These are phyloP conservation scores for Ligustrum vulgare DNA, from an alignment of 257 asterid species.

Conservation along the genomic window DNA sequence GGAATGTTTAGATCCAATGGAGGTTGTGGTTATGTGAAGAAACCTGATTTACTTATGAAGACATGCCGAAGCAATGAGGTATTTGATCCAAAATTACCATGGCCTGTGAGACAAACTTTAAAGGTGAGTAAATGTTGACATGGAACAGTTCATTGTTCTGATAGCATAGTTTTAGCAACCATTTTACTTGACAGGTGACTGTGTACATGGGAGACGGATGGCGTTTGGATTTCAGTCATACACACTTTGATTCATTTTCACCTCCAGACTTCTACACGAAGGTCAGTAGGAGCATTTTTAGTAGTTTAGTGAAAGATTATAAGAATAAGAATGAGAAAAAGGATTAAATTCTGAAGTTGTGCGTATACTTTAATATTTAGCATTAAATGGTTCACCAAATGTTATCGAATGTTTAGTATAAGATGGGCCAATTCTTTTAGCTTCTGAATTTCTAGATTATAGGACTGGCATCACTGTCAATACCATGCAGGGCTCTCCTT, in stretches of 20 bases:
- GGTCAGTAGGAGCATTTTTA: conserved; percentile 35
- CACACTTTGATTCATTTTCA: conserved; percentile 83
- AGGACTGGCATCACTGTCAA: too few species aligned
- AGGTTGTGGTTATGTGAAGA: conserved; percentile 78
- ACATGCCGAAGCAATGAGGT: conserved; percentile 47
- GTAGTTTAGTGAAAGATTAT: background rate
- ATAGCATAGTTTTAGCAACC: background rate
- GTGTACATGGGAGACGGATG: conserved; percentile 95
- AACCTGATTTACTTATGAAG: conserved; percentile 70
- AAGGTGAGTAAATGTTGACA: conserved; percentile 46
- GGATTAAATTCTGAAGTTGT: background rate
- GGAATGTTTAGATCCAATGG: conserved; percentile 95
- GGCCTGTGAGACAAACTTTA: conserved; percentile 66
- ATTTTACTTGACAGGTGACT: conserved; percentile 44
- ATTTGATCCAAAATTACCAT: conserved; percentile 71
- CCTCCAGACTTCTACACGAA: conserved; percentile 96
- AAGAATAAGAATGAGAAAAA: background rate
- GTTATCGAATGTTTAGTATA: background rate
- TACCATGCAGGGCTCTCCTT: too few species aligned
- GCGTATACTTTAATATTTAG: background rate
- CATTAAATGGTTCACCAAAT: background rate
- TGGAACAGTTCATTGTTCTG: background rate
- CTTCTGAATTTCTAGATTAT: background rate
- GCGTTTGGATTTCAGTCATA: conserved; percentile 96
- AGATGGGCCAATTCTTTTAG: background rate